Base-by-base conservation (phyloP, 2,329 filamentous ascomycete genomes). In the Xylariaceae sp. region DNA sequence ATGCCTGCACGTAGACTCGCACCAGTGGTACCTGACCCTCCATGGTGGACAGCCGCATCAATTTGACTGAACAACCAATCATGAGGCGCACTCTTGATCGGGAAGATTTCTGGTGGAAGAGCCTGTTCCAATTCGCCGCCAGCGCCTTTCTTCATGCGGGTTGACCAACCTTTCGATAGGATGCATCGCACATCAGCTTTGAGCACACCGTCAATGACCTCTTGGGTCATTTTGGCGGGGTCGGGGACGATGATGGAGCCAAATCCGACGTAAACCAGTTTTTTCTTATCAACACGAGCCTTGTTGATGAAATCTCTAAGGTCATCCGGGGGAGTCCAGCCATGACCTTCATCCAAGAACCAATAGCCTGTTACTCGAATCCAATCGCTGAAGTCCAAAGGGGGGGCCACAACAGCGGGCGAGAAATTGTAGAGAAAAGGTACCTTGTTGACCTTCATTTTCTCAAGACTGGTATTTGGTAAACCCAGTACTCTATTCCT, bases 371-470 rank as follows among this genome's bases (percentile, higher is more conserved):
- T 97, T 7, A 97, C 90, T 41, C 90, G 84, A 68, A 99, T 94
- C 94, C 94, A 99, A 69, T 97, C 94, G 40, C 90, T 93, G 72
- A 92, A 99, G 72, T 99, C 94, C 1, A 97, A 77, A 14, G 94
- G 94, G 28, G 92, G 93, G 2, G 89, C 84, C n/a, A 99, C 94
- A 12, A 99, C 94, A 11, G 84, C 88, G 1, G 92, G 90, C 50
- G 90, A 96, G 69, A 97, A 97, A 72, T 97, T 97, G 76, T 99
- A 99, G 42, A 99, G 72, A 71, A 99, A 99, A 0, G 94, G 94
- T n/a, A 97, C 90, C 69, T 96, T 95, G 75, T 97, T 96, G 2
- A 89, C 87, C 72, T 97, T 91, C 83, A 99, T 84, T 73, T 92
- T 96, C 67, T 94, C 89, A 41, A 96, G 75, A 52, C 77, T 90